phyloP scores from a whole-genome alignment of 257 asterid genomes.

The Nemophila menziesii region DNA sequence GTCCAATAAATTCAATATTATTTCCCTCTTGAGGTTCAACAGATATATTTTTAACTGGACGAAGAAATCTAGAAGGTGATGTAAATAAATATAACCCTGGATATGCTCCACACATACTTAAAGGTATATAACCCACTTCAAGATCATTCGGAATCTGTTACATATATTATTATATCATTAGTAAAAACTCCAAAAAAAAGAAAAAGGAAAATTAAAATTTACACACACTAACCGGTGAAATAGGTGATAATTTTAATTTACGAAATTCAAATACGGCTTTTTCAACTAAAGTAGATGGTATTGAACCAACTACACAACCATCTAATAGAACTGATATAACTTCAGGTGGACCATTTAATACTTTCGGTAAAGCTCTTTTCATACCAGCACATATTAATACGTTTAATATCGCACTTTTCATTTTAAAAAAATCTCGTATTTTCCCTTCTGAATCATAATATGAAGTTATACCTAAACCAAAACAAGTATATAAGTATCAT shows the following conservation, averaged over 20 bases:
- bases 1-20: slow-evolving; percentile 78
- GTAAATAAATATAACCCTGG: slow-evolving; percentile 83
- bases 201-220: background rate
- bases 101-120: slow-evolving; percentile 86
- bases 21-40: slow-evolving; percentile 51
- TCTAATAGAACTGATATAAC: slow-evolving; percentile 76
- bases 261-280: slow-evolving; percentile 65
- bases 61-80: slow-evolving; percentile 84
- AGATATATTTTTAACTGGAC: slow-evolving; percentile 69
- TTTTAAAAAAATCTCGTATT: slow-evolving; percentile 55
- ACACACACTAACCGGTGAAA: slow-evolving; percentile 41
- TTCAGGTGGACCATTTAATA: slow-evolving; percentile 73
- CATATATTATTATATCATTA: no score
- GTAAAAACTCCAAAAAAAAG: background rate
- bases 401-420: slow-evolving; percentile 41
- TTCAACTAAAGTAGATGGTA: slow-evolving; percentile 47
- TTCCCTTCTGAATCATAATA: slow-evolving; percentile 61
- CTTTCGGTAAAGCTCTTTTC: slow-evolving; percentile 68
- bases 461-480: slow-evolving; percentile 67
- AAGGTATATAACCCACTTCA: slow-evolving; percentile 91
- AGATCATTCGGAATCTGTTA: slow-evolving; percentile 89
- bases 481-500: background rate
- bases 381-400: slow-evolving; percentile 60
- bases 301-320: slow-evolving; percentile 80
- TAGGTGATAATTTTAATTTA: slow-evolving; percentile 56